Evolutionary conservation across 306 rosid genomes (phyloP).

Genomic region (Arachis stenosperma): DNA sequence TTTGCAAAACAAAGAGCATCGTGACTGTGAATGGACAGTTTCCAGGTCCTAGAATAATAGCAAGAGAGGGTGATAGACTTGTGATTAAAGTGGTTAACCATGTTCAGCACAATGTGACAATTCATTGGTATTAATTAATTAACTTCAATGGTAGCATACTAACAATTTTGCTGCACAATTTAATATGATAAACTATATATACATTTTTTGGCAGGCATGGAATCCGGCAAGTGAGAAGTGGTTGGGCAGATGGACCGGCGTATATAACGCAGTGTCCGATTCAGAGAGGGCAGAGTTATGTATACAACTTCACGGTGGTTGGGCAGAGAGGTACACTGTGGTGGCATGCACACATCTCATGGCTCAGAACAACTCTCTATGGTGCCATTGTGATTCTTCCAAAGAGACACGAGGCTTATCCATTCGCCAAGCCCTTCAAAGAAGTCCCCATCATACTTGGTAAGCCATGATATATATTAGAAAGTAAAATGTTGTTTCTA

Average conservation of each 20-base stretch:
- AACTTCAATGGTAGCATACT: neutral
- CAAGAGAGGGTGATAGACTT: conserved; percentile 77
- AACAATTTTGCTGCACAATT: no score
- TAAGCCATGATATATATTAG: conserved; percentile 11
- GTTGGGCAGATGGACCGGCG: conserved; percentile 84
- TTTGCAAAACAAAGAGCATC: conserved; percentile 74
- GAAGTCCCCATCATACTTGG: conserved; percentile 72
- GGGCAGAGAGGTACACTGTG: conserved; percentile 77
- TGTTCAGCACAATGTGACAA: conserved; percentile 57
- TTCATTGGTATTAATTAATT: conserved; percentile 59
- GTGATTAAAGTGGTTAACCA: conserved; percentile 65
- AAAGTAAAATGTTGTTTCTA: neutral
- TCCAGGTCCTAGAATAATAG: conserved; percentile 73
- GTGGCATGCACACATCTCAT: conserved; percentile 84
- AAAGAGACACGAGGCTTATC: conserved; percentile 61
- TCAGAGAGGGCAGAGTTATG: conserved; percentile 59
- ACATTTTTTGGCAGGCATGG: conserved; percentile 54
- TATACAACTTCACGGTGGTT: conserved; percentile 63
- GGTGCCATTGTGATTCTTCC: conserved; percentile 81
- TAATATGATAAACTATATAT: no score
- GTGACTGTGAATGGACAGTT: conserved; percentile 69
- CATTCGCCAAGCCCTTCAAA: conserved; percentile 65
- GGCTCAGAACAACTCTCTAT: conserved; percentile 68
- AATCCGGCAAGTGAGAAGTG: conserved; percentile 61
- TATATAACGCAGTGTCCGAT: conserved; percentile 81